A percentile compares a stretch with the other conserved stretches of the same genome.
phyloP scores from a whole-genome alignment of 352 stramenopile genomes.

The Thalassiosira exigua region DNA sequence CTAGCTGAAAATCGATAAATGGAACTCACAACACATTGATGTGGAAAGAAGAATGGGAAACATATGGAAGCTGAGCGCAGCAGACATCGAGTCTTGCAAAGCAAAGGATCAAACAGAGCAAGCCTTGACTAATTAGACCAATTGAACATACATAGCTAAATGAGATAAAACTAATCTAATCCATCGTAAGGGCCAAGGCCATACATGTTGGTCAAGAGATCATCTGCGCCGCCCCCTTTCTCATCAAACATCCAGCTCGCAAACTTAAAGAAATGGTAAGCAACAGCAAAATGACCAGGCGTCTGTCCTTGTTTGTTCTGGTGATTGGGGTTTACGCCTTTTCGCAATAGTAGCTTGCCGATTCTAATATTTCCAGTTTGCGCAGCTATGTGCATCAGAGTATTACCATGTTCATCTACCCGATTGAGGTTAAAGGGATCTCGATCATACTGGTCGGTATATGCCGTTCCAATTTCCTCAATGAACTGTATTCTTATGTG shows the following conservation, averaged over 20 bases:
- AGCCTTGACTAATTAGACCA: background rate
- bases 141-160: background rate
- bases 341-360: slow-evolving; percentile 85
- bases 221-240: slow-evolving; percentile 83
- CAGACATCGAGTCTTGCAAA: no score
- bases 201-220: slow-evolving; percentile 93
- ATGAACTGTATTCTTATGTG: slow-evolving; percentile 85
- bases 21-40: no score
- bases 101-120: no score
- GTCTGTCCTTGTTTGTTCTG: slow-evolving; percentile 90
- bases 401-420: slow-evolving; percentile 88
- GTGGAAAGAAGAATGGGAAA: no score
- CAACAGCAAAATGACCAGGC: slow-evolving; percentile 89
- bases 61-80: no score
- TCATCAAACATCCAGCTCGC: slow-evolving; percentile 82
- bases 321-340: slow-evolving; percentile 87
- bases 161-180: slow-evolving; percentile 43
- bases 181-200: slow-evolving; percentile 94
- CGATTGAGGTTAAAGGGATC: slow-evolving; percentile 85
- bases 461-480: slow-evolving; percentile 89
- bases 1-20: no score
- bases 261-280: slow-evolving; percentile 86
- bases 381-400: slow-evolving; percentile 87
- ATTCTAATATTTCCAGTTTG: slow-evolving; percentile 87
- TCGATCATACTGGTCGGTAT: slow-evolving; percentile 89